Evolutionary conservation across 83 land plant genomes (phyloP).

Genomic region (Diphasiastrum complanatum): DNA sequence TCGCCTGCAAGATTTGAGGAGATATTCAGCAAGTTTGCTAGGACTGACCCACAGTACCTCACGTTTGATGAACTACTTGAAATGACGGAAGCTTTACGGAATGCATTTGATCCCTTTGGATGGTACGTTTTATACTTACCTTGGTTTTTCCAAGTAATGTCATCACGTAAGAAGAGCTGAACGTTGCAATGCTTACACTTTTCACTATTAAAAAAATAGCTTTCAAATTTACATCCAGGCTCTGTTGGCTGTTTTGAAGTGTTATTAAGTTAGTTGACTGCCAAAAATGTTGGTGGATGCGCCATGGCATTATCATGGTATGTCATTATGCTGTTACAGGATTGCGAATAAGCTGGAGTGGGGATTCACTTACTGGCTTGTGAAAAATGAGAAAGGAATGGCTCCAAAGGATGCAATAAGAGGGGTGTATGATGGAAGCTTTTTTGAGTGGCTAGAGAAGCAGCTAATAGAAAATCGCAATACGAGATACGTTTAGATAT

Average conservation of each 20-base stretch:
- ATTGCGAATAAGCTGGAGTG: conserved; percentile 55
- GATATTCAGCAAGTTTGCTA: conserved; percentile 59
- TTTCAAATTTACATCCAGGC: not conserved
- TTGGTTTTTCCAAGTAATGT: too few relatives aligned
- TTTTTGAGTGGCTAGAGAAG: conserved; percentile 42
- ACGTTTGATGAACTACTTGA: conserved; percentile 39
- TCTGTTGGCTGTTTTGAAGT: too few relatives aligned
- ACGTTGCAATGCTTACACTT: too few relatives aligned
- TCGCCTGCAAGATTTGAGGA: conserved; percentile 56
- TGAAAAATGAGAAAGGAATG: conserved; percentile 50
- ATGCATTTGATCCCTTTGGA: conserved; percentile 45
- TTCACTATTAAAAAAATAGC: too few relatives aligned
- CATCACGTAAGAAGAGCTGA: too few relatives aligned
- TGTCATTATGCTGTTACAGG: conserved; percentile 33
- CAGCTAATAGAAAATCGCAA: too few relatives aligned
- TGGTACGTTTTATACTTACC: conserved; percentile 35
- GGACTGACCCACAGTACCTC: conserved; percentile 37
- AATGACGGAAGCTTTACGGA: conserved; percentile 44
- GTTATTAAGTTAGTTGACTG: too few relatives aligned
- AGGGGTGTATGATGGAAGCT: conserved; percentile 57
- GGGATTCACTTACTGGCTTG: conserved; percentile 40
- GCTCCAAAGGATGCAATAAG: conserved; percentile 55
- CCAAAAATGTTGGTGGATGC: not conserved
- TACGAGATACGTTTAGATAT: too few relatives aligned
- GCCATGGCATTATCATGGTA: not conserved